Conservation (phyloP, 371 early-diverging fungal species). For the Chytridium lagenaria region DNA sequence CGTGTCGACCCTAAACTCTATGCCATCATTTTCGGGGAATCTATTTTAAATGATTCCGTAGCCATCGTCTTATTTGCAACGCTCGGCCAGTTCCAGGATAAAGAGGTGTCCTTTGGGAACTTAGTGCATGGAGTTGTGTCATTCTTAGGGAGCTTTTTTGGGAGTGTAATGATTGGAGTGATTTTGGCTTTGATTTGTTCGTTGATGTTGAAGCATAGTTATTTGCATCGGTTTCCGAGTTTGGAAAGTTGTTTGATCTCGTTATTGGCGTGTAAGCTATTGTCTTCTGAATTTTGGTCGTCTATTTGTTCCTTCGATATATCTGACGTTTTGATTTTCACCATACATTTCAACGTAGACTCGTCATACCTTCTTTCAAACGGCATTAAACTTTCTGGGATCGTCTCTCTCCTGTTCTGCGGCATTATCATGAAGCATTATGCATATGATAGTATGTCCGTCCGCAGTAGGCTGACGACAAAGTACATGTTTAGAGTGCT, state of each 20-base stretch:
- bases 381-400: constrained; percentile 83
- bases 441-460: constrained; percentile 86
- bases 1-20: constrained; percentile 91
- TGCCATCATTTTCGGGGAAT: constrained; percentile 94
- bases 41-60: constrained; percentile 92
- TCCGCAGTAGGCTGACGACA: constrained; percentile 75
- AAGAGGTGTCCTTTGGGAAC: constrained; percentile 72
- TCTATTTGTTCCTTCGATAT: not conserved
- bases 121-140: constrained; percentile 73
- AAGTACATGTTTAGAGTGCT: constrained; percentile 89
- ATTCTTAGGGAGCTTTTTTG: constrained; percentile 82
- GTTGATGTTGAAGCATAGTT: constrained; percentile 58
- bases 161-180: constrained; percentile 83
- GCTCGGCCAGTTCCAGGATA: constrained; percentile 78
- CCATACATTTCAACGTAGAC: constrained; percentile 51
- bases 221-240: constrained; percentile 74
- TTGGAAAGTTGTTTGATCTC: constrained; percentile 85
- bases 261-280: constrained; percentile 67
- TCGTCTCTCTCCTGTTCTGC: constrained; percentile 93
- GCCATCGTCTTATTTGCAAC: constrained; percentile 90
- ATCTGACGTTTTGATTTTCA: not conserved
- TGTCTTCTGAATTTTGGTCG: not conserved
- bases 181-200: constrained; percentile 68
- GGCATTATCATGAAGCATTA: constrained; percentile 91
- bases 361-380: constrained; percentile 90